These are phyloP conservation scores for Umbelopsis sp. DNA, from an alignment of 192 early-diverging fungal genomes.

Conservation along the genomic window DNA sequence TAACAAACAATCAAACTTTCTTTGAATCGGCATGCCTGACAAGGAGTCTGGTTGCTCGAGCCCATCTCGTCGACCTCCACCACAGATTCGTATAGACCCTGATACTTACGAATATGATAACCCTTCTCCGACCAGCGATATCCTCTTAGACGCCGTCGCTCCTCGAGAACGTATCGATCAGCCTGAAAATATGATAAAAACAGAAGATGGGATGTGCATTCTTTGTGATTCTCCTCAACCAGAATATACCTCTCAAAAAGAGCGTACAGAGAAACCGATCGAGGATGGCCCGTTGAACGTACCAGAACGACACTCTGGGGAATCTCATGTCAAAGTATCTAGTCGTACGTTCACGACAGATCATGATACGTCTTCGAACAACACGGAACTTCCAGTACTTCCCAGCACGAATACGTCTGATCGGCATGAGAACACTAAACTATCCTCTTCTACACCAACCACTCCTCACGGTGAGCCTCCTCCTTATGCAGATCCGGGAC, in stretches of 20 bases:
- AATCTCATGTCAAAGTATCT: not conserved
- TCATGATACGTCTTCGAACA: not conserved
- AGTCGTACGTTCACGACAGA: not conserved
- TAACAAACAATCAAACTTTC: not conserved
- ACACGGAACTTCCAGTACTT: not conserved
- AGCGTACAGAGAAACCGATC: too few relatives aligned
- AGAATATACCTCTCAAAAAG: not conserved
- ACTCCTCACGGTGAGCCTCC: not conserved
- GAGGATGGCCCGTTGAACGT: too few relatives aligned
- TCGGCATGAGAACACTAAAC: not conserved
- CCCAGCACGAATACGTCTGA: not conserved
- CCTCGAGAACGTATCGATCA: not conserved
- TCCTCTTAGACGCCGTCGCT: not conserved
- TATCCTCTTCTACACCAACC: not conserved
- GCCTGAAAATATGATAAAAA: not conserved
- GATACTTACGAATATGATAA: not conserved
- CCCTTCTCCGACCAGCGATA: slow-evolving; percentile 14
- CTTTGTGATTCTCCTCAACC: slow-evolving; percentile 9
- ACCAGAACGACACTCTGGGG: not conserved
- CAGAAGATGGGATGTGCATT: not conserved
- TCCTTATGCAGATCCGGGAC: slow-evolving; percentile 4
- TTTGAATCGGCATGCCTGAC: slow-evolving; percentile 1
- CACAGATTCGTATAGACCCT: not conserved
- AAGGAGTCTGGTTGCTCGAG: not conserved
- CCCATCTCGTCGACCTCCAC: not conserved